Base-by-base conservation (phyloP, 1,284 basidiomycete genomes). In the Earliella scabrosa region DNA sequence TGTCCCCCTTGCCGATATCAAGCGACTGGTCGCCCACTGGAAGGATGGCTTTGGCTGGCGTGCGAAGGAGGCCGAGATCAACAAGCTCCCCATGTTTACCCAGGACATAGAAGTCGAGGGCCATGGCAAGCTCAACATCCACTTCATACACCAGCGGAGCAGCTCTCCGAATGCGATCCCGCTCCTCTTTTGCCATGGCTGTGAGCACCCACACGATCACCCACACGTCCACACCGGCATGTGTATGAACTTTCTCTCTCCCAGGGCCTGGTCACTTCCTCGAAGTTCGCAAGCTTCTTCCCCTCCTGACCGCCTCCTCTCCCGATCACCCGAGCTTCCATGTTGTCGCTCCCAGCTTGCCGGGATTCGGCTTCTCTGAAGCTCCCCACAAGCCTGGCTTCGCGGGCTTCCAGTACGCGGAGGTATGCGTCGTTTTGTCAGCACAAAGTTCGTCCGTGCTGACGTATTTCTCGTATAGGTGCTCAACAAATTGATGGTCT, bases 201-300 rank as follows among this genome's bases (percentile, higher is more conserved):
- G 78, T 78, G 59, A 40, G 77, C 71, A n/a, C 6, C 3, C 23
- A 16, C 11, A 24, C 9, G 21, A 9, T 26, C 4, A 10, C 24
- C 36, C 21, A 14, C 26, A 11, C 21, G 20, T 20, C 7, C 13
- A 5, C 45, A 21, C 21, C 18, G 8, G 27, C 13, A 1, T 23
- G 20, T 7, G 16, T 3, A 13, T 50, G 6, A 26, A 86, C 11
- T 16, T 3, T 34, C 32, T 34, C 32, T 13, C 11, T 10, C 3
- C 32, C 45, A 75, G 74, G 74, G 78, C 79, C 78, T 1, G 78
- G 79, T 6, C 75, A 73, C 54, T 80, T 80, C 57, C 60, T 77
- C 4, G 78, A 80, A 66, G 77, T 74, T 6, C 50, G 49, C 18
- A 75, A 70, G 54, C 50, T 76, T 11, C 51, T 72, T 16, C 68